Conservation (phyloP, 306 rosid genomes). For the Quillaja saponaria region DNA sequence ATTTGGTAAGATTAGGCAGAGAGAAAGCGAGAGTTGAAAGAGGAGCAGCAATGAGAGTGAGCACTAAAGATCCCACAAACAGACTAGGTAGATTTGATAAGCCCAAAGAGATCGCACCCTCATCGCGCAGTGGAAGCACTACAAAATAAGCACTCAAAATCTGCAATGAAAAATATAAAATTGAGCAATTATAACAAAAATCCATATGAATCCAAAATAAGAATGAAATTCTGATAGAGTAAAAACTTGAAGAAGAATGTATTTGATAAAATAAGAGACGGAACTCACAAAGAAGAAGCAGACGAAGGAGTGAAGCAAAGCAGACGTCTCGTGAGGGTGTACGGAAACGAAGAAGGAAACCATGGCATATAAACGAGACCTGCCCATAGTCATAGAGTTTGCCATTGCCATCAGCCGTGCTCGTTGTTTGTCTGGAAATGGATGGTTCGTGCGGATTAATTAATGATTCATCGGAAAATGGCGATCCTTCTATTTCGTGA, state of each 20-base stretch:
- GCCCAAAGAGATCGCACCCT: constrained; percentile 90
- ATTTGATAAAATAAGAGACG: neutral
- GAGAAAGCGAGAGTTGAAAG: constrained; percentile 84
- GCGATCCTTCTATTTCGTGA: no score
- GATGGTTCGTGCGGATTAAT: no score
- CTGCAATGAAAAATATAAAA: constrained; percentile 34
- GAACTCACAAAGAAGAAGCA: constrained; percentile 89
- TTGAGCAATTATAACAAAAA: neutral
- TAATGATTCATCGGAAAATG: no score
- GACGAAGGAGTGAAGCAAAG: constrained; percentile 71
- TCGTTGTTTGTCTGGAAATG: no score
- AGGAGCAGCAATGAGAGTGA: constrained; percentile 85
- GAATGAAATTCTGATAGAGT: neutral
- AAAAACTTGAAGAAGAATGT: constrained; percentile 6
- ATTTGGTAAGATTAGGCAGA: constrained; percentile 65
- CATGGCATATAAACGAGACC: constrained; percentile 53
- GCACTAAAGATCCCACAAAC: constrained; percentile 76
- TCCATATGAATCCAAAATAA: neutral
- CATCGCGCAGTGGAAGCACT: constrained; percentile 95
- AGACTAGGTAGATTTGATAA: constrained; percentile 76
- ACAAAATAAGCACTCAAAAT: constrained; percentile 94
- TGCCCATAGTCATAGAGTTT: constrained; percentile 27
- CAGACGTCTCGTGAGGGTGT: constrained; percentile 85
- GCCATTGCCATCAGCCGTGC: no score
- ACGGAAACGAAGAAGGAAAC: constrained; percentile 71